phyloP scores from a whole-genome alignment of 2,329 filamentous ascomycete species.

The Colletotrichum brevisporum region DNA sequence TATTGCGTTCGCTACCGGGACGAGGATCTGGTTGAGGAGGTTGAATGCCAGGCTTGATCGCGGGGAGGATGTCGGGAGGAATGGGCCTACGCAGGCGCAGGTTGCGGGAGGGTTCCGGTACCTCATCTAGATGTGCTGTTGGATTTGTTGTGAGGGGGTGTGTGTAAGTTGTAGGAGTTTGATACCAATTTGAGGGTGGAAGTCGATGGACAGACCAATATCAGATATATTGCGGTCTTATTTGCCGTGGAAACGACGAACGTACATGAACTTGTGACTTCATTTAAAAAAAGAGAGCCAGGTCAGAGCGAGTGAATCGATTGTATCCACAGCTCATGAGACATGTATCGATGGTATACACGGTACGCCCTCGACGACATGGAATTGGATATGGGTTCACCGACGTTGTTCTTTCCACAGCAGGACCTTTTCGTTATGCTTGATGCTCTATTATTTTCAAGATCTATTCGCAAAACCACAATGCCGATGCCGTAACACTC shows the following conservation, averaged over 20 bases:
- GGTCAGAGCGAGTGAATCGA: too few species aligned
- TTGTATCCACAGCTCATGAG: too few species aligned
- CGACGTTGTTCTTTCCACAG: too few species aligned
- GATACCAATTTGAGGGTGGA: background rate
- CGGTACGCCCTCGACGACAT: too few species aligned
- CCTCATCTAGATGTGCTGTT: conserved; percentile 29
- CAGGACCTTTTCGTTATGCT: too few species aligned
- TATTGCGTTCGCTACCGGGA: conserved; percentile 46
- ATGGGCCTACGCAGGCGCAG: conserved; percentile 47
- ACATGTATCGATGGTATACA: too few species aligned
- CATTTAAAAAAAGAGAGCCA: too few species aligned
- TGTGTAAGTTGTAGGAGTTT: background rate
- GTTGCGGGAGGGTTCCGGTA: conserved; percentile 47
- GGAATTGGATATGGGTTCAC: too few species aligned
- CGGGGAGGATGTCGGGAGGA: conserved; percentile 45
- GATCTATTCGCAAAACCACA: background rate
- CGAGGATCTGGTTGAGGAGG: conserved; percentile 45
- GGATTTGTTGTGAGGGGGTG: background rate
- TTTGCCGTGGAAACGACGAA: too few species aligned
- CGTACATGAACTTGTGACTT: too few species aligned
- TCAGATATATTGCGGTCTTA: too few species aligned
- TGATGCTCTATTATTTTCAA: background rate
- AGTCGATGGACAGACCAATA: too few species aligned
- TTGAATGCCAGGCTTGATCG: conserved; percentile 47
- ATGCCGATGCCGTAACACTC: background rate